Base-by-base conservation (phyloP, 2,329 filamentous ascomycete genomes). In the Ceratocystis smalleyi region DNA sequence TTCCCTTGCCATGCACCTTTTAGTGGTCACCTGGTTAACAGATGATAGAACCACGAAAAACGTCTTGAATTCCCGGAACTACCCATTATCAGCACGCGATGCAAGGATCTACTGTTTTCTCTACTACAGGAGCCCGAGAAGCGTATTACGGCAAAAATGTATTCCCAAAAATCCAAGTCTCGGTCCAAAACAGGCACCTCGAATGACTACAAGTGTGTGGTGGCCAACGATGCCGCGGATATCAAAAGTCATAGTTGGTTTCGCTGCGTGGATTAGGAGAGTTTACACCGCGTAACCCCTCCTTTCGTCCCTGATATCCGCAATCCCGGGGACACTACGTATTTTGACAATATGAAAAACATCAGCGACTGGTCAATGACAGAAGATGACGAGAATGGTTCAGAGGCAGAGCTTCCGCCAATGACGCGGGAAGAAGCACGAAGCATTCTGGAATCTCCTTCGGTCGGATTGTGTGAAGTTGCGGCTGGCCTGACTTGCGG, bases 221-320 rank as follows among this genome's bases (percentile, higher is more conserved):
- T 90, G 70, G 78, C 88, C 0, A 82, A 94, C 67, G 91, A 95
- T 70, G 91, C 89, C 1, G 83, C 88, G 68, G 91, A 96, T 64
- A 95, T 97, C 77, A 96, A 95, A 72, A 75, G 80, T 2, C 94
- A 97, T 74, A 82, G 83, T 10, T 97, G 92, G 81, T 97, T 97
- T 76, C 80, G 79, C 65, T 83, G 84, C 61, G 83, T 95, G 17
- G 81, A 83, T 0, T 97, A 90, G 94, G 83, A 87, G 15, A 81
- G 81, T 0, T 74, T 96, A 17, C 87, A 94, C 70, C 75, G 81
- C 43, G 80, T 83, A 64, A 77, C 77, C 7, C 91, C 92, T 0
- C 91, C 91, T 0, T 92, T 95, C 70, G 77, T 95, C 0, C 92
- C 92, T 0, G 80, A 83, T 8, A 84, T 96, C 27, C 78, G 78